Conservation (phyloP, 192 early-diverging fungal species). For the Linderina pennispora region DNA sequence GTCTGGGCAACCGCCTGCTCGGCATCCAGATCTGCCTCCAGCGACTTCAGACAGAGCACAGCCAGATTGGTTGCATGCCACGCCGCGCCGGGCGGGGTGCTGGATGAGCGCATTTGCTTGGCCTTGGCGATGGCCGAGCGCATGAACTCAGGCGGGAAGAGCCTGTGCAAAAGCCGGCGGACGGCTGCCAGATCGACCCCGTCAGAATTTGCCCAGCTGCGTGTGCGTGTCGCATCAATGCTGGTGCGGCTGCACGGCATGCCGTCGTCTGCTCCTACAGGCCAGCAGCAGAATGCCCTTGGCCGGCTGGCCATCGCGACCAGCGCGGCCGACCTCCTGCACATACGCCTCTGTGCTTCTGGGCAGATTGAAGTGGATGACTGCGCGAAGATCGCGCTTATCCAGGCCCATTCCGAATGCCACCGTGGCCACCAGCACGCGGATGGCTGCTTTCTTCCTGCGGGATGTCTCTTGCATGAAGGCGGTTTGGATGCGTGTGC, state of each 20-base stretch:
- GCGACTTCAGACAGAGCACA: constrained; percentile 9
- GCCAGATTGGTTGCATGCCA: too few species aligned
- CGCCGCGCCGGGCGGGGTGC: too few species aligned
- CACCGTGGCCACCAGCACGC: constrained; percentile 67
- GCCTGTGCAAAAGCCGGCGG: constrained; percentile 13
- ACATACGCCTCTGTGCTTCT: constrained; percentile 69
- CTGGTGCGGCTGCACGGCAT: constrained; percentile 1
- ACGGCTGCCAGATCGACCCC: constrained; percentile 20
- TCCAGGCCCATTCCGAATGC: constrained; percentile 75
- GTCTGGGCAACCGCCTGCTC: constrained; percentile 31
- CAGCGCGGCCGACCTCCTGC: constrained; percentile 70
- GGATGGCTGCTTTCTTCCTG: constrained; percentile 26
- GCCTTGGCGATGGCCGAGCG: constrained; percentile 7
- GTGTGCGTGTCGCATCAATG: constrained; percentile 13
- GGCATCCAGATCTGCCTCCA: constrained; percentile 22
- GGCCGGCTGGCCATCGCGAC: constrained; percentile 52
- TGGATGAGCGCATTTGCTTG: too few species aligned
- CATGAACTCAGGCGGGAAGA: constrained; percentile 21
- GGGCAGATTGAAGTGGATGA: constrained; percentile 66
- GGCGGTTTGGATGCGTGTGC: constrained; percentile 55
- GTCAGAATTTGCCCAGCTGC: constrained; percentile 24
- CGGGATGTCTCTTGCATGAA: constrained; percentile 49
- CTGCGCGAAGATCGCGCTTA: constrained; percentile 63
- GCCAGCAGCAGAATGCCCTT: constrained; percentile 50
- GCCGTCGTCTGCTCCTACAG: too few species aligned